Evolutionary conservation across 495 filamentous ascomycete species (phyloP).

Genomic region (Glutinoglossum americanum): DNA sequence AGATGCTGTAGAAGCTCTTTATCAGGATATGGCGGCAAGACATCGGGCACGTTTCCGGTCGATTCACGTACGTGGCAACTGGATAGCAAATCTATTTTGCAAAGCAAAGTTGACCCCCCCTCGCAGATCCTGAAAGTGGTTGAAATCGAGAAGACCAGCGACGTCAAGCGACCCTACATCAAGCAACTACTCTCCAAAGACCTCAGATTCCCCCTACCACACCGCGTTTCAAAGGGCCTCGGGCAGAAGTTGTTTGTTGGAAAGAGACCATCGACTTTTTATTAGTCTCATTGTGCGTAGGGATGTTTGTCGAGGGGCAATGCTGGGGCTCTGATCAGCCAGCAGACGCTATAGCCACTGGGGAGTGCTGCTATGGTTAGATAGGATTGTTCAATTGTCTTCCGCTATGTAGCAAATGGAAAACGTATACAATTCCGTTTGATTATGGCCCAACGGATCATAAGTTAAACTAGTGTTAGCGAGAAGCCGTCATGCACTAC

Average conservation of each 20-base stretch:
- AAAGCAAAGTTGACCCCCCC: background rate
- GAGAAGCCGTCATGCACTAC: no score
- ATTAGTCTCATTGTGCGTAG: constrained; percentile 9
- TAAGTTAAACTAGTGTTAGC: no score
- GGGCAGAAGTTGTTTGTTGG: constrained; percentile 79
- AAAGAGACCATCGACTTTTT: constrained; percentile 80
- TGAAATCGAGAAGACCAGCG: constrained; percentile 78
- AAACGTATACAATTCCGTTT: no score
- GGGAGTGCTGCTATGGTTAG: no score
- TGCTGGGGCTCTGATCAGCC: background rate
- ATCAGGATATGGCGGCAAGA: constrained; percentile 98
- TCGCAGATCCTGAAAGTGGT: constrained; percentile 89
- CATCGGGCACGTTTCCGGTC: constrained; percentile 95
- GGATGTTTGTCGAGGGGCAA: background rate
- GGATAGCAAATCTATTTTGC: background rate
- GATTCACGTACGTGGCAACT: constrained; percentile 59
- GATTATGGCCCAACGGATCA: no score
- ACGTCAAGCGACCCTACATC: constrained; percentile 95
- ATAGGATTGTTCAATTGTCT: no score
- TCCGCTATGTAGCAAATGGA: no score
- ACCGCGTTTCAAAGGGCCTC: constrained; percentile 60
- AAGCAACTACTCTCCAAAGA: constrained; percentile 88
- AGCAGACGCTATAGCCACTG: background rate
- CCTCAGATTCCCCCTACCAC: constrained; percentile 95
- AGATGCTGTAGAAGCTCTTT: constrained; percentile 87